Percentiles rank a stretch among this genome's conserved stretches.
Evolutionary conservation across 139 green algal species (phyloP).

Genomic region (Closterium sp.): DNA sequence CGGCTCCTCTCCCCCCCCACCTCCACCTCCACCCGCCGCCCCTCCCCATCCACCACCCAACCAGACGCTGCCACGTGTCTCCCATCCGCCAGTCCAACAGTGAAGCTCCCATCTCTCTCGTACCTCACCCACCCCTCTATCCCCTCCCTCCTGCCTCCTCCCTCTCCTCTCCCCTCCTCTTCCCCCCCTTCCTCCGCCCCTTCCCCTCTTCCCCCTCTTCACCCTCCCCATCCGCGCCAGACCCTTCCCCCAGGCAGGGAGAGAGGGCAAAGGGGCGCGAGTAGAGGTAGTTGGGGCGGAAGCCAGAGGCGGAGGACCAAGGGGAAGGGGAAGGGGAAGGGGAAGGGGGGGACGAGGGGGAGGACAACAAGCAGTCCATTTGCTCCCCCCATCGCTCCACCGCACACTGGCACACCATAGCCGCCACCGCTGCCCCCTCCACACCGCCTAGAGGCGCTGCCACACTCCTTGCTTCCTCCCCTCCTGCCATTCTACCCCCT

Average conservation of each 20-base stretch:
- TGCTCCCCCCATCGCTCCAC: not conserved
- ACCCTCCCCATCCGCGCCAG: not conserved
- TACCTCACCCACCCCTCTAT: not conserved
- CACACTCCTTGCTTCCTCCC: not conserved
- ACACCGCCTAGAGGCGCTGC: not conserved
- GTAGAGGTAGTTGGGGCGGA: slow-evolving; percentile 20
- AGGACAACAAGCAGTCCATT: not conserved
- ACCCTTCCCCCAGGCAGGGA: not conserved
- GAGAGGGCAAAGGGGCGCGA: not conserved
- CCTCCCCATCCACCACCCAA: not conserved
- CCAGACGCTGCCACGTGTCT: not conserved
- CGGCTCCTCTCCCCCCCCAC: not conserved
- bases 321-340: not conserved
- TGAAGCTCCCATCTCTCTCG: not conserved
- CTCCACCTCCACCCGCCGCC: not conserved
- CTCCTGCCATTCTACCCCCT: not conserved
- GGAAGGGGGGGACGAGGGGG: not conserved
- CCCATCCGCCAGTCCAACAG: not conserved
- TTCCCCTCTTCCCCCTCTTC: not conserved
- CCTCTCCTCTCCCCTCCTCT: not conserved
- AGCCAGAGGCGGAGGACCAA: slow-evolving; percentile 15
- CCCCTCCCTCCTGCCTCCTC: not conserved
- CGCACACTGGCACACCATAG: not conserved
- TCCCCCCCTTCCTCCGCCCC: not conserved
- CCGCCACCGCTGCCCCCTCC: not conserved